phyloP scores from a whole-genome alignment of 495 filamentous ascomycete genomes.

The Hamigera avellanea region DNA sequence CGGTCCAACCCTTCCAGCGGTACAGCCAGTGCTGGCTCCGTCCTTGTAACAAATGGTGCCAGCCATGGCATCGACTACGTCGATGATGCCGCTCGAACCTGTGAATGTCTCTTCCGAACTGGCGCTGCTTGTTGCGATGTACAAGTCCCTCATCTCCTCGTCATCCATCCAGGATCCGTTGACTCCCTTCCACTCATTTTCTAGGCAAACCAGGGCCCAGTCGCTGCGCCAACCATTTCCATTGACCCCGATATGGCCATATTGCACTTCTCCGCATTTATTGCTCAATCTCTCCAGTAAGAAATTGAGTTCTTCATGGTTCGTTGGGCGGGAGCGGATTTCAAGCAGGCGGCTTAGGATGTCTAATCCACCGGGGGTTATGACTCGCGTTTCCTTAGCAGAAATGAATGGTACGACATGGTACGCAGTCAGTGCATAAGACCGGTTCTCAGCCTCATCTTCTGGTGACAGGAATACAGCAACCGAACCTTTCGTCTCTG shows the following conservation, averaged over 20 bases:
- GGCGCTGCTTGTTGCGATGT: not conserved
- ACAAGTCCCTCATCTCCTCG: not conserved
- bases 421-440: slow-evolving; percentile 3
- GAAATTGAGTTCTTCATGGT: slow-evolving; percentile 1
- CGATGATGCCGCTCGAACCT: slow-evolving; percentile 1
- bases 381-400: not conserved
- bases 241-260: slow-evolving; percentile 2
- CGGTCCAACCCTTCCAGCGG: slow-evolving; percentile 2
- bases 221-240: slow-evolving; percentile 1
- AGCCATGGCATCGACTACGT: slow-evolving; percentile 1
- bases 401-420: slow-evolving; percentile 1
- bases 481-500: slow-evolving; percentile 5
- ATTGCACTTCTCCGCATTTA: slow-evolving; percentile 1
- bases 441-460: not conserved
- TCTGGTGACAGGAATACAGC: slow-evolving; percentile 2
- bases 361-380: slow-evolving; percentile 4
- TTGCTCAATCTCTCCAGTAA: slow-evolving; percentile 1
- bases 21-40: slow-evolving; percentile 2
- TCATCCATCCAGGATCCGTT: slow-evolving; percentile 3
- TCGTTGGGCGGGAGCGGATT: not conserved
- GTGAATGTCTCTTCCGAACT: not conserved
- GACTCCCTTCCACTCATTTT: slow-evolving; percentile 1
- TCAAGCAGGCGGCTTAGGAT: slow-evolving; percentile 1
- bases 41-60: slow-evolving; percentile 5
- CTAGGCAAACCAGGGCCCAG: slow-evolving; percentile 2